phyloP scores from a whole-genome alignment of 164 flowering plant species.

The Sextonia rubra region DNA sequence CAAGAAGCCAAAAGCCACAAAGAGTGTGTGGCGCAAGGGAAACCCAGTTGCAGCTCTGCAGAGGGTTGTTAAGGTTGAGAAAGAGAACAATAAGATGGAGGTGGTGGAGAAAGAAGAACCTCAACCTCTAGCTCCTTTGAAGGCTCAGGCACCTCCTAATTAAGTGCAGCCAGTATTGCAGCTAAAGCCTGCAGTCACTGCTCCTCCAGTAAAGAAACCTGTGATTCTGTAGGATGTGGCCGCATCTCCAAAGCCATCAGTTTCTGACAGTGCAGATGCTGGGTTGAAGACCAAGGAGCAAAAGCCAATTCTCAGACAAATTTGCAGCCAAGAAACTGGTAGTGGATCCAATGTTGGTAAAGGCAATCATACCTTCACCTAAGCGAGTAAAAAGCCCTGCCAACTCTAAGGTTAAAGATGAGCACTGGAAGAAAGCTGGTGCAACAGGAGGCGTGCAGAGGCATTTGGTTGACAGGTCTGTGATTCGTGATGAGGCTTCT shows the following conservation, averaged over 20 bases:
- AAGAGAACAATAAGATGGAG: constrained; percentile 13
- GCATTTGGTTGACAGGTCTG: constrained; percentile 36
- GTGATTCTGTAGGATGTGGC: constrained; percentile 70
- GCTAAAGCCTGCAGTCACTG: constrained; percentile 56
- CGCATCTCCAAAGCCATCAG: constrained; percentile 38
- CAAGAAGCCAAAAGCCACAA: too few relatives aligned
- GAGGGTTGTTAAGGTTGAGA: constrained; percentile 38
- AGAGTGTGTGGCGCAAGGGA: too few relatives aligned
- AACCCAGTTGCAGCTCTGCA: constrained; percentile 48
- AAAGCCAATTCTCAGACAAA: constrained; percentile 71
- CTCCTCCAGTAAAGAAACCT: constrained; percentile 57
- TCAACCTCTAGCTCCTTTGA: constrained; percentile 19
- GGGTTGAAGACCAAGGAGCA: constrained; percentile 39
- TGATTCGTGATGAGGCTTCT: constrained; percentile 48
- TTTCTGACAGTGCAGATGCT: constrained; percentile 20
- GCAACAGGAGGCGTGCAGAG: constrained; percentile 49
- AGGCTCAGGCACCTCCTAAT: constrained; percentile 41
- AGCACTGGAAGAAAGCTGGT: constrained; percentile 49
- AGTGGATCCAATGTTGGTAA: constrained; percentile 59
- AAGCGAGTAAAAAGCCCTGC: constrained; percentile 54
- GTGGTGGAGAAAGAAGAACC: constrained; percentile 23
- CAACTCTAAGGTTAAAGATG: constrained; percentile 55
- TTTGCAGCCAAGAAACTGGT: constrained; percentile 73
- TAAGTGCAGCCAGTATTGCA: constrained; percentile 62
- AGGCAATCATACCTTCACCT: constrained; percentile 58